Evolutionary conservation across 75 land plant species (phyloP), one percentile per base, ranked within the genome.

Genomic region (Selaginella moellendorffii): DNA sequence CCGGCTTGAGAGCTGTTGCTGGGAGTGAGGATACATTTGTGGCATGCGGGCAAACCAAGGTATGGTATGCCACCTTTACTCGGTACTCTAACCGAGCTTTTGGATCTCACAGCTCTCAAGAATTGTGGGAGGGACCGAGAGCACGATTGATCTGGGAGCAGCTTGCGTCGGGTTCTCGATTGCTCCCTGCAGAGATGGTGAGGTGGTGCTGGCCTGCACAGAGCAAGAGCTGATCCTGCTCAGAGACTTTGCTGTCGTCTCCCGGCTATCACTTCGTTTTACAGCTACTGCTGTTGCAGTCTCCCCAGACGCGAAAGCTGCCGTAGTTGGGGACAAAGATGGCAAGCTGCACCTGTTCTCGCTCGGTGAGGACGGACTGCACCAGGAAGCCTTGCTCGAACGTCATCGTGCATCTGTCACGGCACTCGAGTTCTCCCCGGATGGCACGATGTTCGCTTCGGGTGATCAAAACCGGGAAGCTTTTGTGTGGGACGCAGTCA

Each of bases 381-480:
- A 29, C 28, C 83, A 93, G 62, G 85, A 83, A 30, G 64, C 77
- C 5, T 80, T 80, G 21, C 83, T 93, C 60, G 96, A 93, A 75
- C 82, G 76, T 63, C 98, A 93, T 68, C 80, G 98, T 19, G 98
- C 96, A 23, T 66, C 96, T 28, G 75, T 93, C 27, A 85, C 73
- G 72, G 80, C 78, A 21, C 79, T 93, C 25, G 72, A 83, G 9
- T 93, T 75, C 66, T 93, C 98, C 9, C 96, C 98, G 31, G 90
- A 89, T 85, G 78, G 84, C 63, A 83, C 96, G 2, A 81, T 93
- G 90, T 77, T 85, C 75, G 98, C 96, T 8, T 83, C 90, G 24
- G 96, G 74, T 5, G 98, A 93, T 76, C 72, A 64, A 54, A 93
- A 93, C 62, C 75, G 98, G 31, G 98, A 93, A 72, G 98, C 98